Evolutionary conservation across 2,329 filamentous ascomycete genomes (phyloP).

Genomic region (Verticillium nubilum): DNA sequence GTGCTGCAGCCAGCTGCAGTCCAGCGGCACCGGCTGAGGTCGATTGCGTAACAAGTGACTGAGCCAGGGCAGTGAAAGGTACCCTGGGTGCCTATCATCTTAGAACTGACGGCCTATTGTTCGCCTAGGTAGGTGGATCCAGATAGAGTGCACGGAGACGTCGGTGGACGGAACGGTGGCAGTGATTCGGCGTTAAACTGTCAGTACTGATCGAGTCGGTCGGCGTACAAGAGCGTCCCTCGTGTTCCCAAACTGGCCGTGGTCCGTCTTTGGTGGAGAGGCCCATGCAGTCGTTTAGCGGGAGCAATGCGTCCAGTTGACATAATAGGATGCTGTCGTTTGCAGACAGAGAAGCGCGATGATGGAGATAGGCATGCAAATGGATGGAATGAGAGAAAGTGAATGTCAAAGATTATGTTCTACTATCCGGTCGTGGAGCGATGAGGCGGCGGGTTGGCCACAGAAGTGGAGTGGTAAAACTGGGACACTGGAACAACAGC

Average conservation of each 20-base stretch:
- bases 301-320: not conserved
- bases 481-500: not conserved
- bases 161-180: not conserved
- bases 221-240: not conserved
- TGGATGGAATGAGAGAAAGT: not conserved
- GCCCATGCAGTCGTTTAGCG: not conserved
- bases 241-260: not conserved
- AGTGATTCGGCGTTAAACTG: not conserved
- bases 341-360: not conserved
- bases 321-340: not conserved
- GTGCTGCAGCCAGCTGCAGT: too few relatives aligned
- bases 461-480: not conserved
- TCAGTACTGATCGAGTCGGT: not conserved
- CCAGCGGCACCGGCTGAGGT: too few relatives aligned
- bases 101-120: too few relatives aligned
- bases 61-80: too few relatives aligned
- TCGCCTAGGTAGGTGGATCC: not conserved
- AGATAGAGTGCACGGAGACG: not conserved
- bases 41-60: too few relatives aligned
- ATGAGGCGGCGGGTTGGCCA: not conserved
- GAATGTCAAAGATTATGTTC: not conserved
- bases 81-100: too few relatives aligned
- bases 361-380: not conserved
- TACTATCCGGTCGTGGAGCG: not conserved
- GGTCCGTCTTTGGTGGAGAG: not conserved